Evolutionary conservation across 1,284 basidiomycete genomes (phyloP).

Genomic region (Meripilus lineatus): DNA sequence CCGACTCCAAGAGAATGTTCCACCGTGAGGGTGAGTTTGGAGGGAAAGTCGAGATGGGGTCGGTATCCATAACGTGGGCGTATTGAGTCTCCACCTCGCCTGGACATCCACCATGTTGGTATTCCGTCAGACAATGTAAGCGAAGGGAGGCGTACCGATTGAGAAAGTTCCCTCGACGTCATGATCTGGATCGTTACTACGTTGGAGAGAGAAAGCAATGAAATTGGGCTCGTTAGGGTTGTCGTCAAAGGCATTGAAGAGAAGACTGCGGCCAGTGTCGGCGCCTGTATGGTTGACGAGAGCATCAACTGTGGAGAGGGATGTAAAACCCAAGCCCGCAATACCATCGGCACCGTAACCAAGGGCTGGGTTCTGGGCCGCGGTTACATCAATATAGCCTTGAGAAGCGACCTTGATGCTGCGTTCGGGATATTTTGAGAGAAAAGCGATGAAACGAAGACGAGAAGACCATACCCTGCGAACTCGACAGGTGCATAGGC

Average conservation of each 20-base stretch:
- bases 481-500: slow-evolving; percentile 59
- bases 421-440: slow-evolving; percentile 8
- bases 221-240: slow-evolving; percentile 71
- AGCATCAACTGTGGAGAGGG: slow-evolving; percentile 63
- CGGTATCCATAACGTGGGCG: slow-evolving; percentile 45
- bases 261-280: slow-evolving; percentile 57
- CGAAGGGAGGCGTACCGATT: slow-evolving; percentile 43
- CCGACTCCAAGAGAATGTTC: slow-evolving; percentile 68
- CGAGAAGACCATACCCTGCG: slow-evolving; percentile 47
- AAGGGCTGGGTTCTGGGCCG: slow-evolving; percentile 64
- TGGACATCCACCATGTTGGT: slow-evolving; percentile 19
- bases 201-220: slow-evolving; percentile 68
- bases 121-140: not conserved
- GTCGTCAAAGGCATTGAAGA: slow-evolving; percentile 69
- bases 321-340: slow-evolving; percentile 72
- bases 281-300: slow-evolving; percentile 52
- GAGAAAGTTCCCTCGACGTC: slow-evolving; percentile 63
- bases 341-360: slow-evolving; percentile 69
- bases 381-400: slow-evolving; percentile 60
- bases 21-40: slow-evolving; percentile 55
- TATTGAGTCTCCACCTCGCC: slow-evolving; percentile 66
- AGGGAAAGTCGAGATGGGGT: slow-evolving; percentile 68
- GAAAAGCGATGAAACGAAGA: not conserved
- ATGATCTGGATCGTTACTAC: slow-evolving; percentile 44
- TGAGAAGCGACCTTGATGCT: slow-evolving; percentile 64